Evolutionary conservation across 176 grass and related monocot species (phyloP).

Genomic region (Lolium perenne): DNA sequence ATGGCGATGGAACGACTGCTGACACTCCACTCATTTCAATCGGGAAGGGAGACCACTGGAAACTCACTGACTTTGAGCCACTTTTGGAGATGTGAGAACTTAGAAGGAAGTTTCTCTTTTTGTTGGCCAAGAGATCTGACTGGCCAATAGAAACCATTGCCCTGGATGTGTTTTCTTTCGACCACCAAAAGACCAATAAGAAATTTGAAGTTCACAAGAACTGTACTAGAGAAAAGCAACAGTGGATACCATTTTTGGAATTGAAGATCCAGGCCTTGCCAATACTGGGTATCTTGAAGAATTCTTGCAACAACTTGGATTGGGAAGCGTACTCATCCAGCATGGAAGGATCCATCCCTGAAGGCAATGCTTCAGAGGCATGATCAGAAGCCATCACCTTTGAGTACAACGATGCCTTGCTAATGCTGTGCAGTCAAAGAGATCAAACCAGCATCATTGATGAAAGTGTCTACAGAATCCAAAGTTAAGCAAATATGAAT

Average conservation of each 20-base stretch:
- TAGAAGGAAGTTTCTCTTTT: constrained; percentile 63
- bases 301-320: constrained; percentile 81
- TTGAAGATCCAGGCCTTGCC: constrained; percentile 88
- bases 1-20: constrained; percentile 76
- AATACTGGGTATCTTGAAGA: constrained; percentile 68
- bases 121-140: constrained; percentile 75
- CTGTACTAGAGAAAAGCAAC: not conserved
- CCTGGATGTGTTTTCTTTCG: constrained; percentile 61
- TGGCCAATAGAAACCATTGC: constrained; percentile 74
- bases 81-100: constrained; percentile 75
- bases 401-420: constrained; percentile 13
- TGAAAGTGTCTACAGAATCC: not conserved
- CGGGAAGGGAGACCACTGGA: constrained; percentile 89
- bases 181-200: constrained; percentile 9
- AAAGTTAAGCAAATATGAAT: not conserved
- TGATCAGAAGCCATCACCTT: constrained; percentile 43
- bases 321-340: constrained; percentile 75
- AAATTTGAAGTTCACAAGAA: constrained; percentile 15
- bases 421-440: constrained; percentile 40
- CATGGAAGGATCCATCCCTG: constrained; percentile 62
- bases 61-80: constrained; percentile 55
- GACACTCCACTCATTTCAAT: constrained; percentile 82
- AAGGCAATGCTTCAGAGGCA: constrained; percentile 50
- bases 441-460: constrained; percentile 28
- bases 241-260: constrained; percentile 60